Evolutionary conservation across 78 protist genomes (phyloP).

Genomic region (Diacronema lutheri): DNA sequence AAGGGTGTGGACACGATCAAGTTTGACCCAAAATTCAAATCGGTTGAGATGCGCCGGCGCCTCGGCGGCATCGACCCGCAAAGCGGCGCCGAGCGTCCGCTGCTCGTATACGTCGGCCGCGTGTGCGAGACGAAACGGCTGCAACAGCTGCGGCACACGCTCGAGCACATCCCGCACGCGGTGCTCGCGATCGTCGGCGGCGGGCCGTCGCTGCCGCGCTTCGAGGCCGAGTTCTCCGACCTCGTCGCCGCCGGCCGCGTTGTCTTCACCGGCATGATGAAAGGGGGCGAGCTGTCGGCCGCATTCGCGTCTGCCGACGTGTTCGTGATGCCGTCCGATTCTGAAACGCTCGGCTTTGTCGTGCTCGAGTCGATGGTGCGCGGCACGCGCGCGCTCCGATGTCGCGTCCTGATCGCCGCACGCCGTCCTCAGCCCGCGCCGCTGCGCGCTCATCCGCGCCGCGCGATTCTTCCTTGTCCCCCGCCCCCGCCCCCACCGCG

Average conservation of each 20-base stretch:
- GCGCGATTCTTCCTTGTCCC: no score
- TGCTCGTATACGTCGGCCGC: conserved; percentile 29
- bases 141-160: background rate
- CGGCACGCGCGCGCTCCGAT: conserved; percentile 1
- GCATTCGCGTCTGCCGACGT: conserved; percentile 41
- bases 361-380: conserved; percentile 39
- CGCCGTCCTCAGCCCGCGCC: background rate
- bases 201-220: conserved; percentile 1
- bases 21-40: conserved; percentile 6
- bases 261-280: background rate
- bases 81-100: background rate
- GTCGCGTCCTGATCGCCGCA: no score
- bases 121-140: conserved; percentile 16
- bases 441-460: background rate
- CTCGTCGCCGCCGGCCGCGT: background rate
- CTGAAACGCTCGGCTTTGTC: conserved; percentile 36
- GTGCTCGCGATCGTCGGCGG: conserved; percentile 30
- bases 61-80: conserved; percentile 5
- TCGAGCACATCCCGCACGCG: background rate
- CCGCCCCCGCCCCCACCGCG: background rate
- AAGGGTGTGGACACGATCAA: conserved; percentile 30
- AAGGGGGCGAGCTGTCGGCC: background rate
- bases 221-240: background rate
- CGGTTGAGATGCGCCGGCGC: background rate
- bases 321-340: conserved; percentile 33